Evolutionary conservation across 2,329 filamentous ascomycete genomes (phyloP), one percentile per base, ranked within the genome.

Genomic region (Penicillium italicum): DNA sequence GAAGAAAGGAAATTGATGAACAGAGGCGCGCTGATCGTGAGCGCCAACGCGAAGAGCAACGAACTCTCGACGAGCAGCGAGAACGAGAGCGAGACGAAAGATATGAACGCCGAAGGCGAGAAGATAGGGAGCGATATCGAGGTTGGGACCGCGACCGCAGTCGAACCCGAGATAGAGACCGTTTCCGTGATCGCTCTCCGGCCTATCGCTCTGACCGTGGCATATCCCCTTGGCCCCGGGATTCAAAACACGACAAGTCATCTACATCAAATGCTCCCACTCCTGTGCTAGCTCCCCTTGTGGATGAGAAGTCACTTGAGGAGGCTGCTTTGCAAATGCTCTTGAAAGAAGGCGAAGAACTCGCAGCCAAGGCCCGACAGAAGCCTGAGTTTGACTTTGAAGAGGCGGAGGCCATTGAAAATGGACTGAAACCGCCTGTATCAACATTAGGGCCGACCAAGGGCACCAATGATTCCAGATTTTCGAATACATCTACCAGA

Each of bases 281-380:
- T 3, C 66, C 66, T n/a, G 64, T 68, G 4, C 60, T 65, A 40
- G 54, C 58, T 28, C 53, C 62, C 3, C 71, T 71, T 10, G 76
- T 82, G 46, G 76, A 78, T 54, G 80, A 83, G 55, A 82, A 83
- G 66, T 76, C 79, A 18, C 66, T 85, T 43, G 82, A 84, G 62
- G 78, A 81, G 58, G 75, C 79, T 36, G 82, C 82, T 11, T 71
- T 84, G 50, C 76, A 82, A 55, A 66, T 80, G 57, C 73, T 85
- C 11, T 63, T 84, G 22, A 77, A 76, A 61, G 82, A 85, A 68
- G 80, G 81, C 45, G 77, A 82, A 62, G 76, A 80, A 59, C 73
- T 81, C 58, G 79, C 80, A 9, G 80, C 80, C 24, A 82, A 81
- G 62, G 75, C 77, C 4, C 72, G 74, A 36, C 74, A 77, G 57